Conservation (phyloP, 208 protist genomes). For the Crithidia acanthocephali region DNA sequence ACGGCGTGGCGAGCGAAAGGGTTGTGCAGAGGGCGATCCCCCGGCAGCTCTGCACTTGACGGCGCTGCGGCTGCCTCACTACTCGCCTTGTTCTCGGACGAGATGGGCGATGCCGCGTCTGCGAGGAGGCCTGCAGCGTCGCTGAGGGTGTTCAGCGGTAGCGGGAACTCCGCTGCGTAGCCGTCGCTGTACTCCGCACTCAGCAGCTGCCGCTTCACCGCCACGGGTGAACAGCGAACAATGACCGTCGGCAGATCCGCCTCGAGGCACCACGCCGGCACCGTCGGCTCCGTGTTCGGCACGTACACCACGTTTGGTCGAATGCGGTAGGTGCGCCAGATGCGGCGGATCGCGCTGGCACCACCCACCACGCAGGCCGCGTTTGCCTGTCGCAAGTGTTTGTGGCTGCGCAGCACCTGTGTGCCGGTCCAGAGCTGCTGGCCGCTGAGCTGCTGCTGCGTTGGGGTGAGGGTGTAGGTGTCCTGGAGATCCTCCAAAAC, state of each 20-base stretch:
- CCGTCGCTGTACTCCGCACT: slow-evolving; percentile 82
- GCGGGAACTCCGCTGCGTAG: slow-evolving; percentile 83
- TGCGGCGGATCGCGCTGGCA: slow-evolving; percentile 63
- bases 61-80: not conserved
- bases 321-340: slow-evolving; percentile 78
- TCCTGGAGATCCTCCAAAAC: slow-evolving; percentile 60
- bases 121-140: slow-evolving; percentile 28
- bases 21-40: slow-evolving; percentile 3
- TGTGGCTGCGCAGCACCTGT: slow-evolving; percentile 52
- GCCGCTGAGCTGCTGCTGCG: slow-evolving; percentile 38
- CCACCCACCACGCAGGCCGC: slow-evolving; percentile 80
- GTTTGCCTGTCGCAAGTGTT: slow-evolving; percentile 49
- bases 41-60: not conserved
- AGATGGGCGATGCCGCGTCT: not conserved
- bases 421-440: slow-evolving; percentile 72
- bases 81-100: not conserved
- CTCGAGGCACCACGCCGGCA: slow-evolving; percentile 75
- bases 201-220: slow-evolving; percentile 69
- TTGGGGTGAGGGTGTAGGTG: slow-evolving; percentile 22
- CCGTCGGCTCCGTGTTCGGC: slow-evolving; percentile 48
- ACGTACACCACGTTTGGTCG: slow-evolving; percentile 82
- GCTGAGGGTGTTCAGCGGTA: slow-evolving; percentile 19
- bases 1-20: slow-evolving; percentile 26
- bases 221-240: slow-evolving; percentile 72
- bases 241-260: slow-evolving; percentile 66